These are phyloP conservation scores for Wickerhamiella brachini DNA, from an alignment of 805 yeast species.

Conservation along the genomic window DNA sequence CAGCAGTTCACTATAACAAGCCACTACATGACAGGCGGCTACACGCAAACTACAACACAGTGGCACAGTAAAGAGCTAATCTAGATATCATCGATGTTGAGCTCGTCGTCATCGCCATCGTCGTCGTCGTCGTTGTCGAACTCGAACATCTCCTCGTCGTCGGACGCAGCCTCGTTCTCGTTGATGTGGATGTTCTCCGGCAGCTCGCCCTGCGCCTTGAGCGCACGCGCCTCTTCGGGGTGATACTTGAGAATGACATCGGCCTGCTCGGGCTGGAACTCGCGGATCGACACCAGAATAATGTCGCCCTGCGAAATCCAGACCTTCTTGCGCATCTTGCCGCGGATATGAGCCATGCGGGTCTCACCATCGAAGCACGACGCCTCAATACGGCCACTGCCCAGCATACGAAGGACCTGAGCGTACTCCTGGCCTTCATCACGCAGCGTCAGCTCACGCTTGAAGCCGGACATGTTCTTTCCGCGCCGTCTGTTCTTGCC, in stretches of 20 bases:
- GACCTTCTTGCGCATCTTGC: slow-evolving; percentile 97
- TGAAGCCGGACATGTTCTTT: slow-evolving; percentile 85
- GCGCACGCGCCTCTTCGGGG: slow-evolving; percentile 94
- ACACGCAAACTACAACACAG: too few relatives aligned
- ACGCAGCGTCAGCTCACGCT: slow-evolving; percentile 81
- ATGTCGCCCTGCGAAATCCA: slow-evolving; percentile 99
- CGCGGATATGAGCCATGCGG: slow-evolving; percentile 97
- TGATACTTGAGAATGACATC: slow-evolving; percentile 95
- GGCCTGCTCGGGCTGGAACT: slow-evolving; percentile 96
- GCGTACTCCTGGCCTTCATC: slow-evolving; percentile 99
- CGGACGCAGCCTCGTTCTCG: slow-evolving; percentile 96
- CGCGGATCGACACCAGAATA: slow-evolving; percentile 88
- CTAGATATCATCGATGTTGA: slow-evolving; percentile 91
- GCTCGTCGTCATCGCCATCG: slow-evolving; percentile 43
- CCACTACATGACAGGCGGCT: too few relatives aligned
- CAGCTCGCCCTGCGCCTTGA: slow-evolving; percentile 89
- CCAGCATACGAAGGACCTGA: slow-evolving; percentile 95
- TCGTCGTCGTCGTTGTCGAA: slow-evolving; percentile 81
- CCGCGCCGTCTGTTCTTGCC: slow-evolving; percentile 88
- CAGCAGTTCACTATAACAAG: too few relatives aligned
- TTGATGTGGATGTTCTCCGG: slow-evolving; percentile 96
- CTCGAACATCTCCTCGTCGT: slow-evolving; percentile 95
- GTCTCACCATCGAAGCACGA: slow-evolving; percentile 85
- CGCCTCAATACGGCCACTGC: slow-evolving; percentile 95
- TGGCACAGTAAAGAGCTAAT: background rate